Evolutionary conservation across 176 grass and related monocot species (phyloP).

Genomic region (Oropetium thomaeum): DNA sequence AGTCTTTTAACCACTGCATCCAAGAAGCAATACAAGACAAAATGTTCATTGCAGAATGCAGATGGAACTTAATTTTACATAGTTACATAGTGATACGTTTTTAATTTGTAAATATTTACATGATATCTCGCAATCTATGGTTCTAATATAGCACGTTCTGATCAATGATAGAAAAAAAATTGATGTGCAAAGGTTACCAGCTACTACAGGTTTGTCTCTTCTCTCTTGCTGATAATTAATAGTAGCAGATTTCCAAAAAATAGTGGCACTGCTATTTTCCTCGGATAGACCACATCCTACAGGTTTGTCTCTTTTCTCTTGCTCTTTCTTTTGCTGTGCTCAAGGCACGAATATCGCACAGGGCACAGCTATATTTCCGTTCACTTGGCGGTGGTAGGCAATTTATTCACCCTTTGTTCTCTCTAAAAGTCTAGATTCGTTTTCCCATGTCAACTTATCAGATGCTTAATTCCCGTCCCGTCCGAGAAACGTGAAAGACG

Average conservation of each 20-base stretch:
- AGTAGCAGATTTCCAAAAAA: background rate
- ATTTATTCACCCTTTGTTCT: background rate
- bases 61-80: background rate
- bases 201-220: too few relatives aligned
- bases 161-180: background rate
- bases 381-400: background rate
- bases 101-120: background rate
- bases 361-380: background rate
- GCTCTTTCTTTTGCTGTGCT: background rate
- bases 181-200: background rate
- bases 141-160: background rate
- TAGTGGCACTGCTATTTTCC: background rate
- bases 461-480: background rate
- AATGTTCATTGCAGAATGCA: too few relatives aligned
- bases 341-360: background rate
- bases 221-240: too few relatives aligned
- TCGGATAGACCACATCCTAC: background rate
- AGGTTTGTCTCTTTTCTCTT: background rate
- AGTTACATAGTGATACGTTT: background rate
- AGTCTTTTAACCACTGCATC: background rate
- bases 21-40: too few relatives aligned
- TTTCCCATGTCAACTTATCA: background rate
- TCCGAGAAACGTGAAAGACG: background rate
- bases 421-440: slow-evolving; percentile 3
- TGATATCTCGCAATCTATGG: background rate